Base-by-base conservation (phyloP, 352 stramenopile genomes). In the Phytophthora macrochlamydospora region DNA sequence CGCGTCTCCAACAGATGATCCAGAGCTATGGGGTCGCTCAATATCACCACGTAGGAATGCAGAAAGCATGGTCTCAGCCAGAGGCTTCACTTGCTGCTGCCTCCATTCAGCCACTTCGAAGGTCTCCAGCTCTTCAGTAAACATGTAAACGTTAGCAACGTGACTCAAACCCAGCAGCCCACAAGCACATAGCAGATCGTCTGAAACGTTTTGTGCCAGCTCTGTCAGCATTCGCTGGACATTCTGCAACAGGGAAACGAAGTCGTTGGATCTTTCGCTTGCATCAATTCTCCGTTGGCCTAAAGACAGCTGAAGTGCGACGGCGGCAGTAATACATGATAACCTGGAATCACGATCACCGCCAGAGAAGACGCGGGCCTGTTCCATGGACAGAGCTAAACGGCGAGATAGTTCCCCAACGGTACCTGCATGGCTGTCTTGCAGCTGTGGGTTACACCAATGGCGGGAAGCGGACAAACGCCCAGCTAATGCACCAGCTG, bases 291-390 rank as follows among this genome's bases (percentile, higher is more conserved):
- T 59, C 32, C 66, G 75, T 49, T 30, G 55, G 32, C 66, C 69
- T 30, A 87, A 64, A 24, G 71, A 57, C 42, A 85, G 51, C 24
- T 85, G 76, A 28, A 87, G 51, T 29, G 67, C 67, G 18, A 78
- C 49, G 4, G 67, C 67, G n/a, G 62, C 51, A 31, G 60, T 62
- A 29, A 81, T 48, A 6, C 59, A 65, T 8, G 56, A 65, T 24
- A 56, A 42, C 6, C 63, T 55, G 54, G 44, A 46, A 49, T 75
- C 50, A 7, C 58, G 53, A 2, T 67, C 62, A 45, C 83, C 18
- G 18, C 18, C 18, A 24, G 18, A 24, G 18, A 24, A 85, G 28
- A 87, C 79, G 37, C 72, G 76, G 52, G 37, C 43, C 14, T 81
- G 65, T 50, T 85, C 74, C 32, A 80, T 73, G 12, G 74, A 65